Base-by-base conservation (phyloP, 192 early-diverging fungal species). In the Coemansia erecta region DNA sequence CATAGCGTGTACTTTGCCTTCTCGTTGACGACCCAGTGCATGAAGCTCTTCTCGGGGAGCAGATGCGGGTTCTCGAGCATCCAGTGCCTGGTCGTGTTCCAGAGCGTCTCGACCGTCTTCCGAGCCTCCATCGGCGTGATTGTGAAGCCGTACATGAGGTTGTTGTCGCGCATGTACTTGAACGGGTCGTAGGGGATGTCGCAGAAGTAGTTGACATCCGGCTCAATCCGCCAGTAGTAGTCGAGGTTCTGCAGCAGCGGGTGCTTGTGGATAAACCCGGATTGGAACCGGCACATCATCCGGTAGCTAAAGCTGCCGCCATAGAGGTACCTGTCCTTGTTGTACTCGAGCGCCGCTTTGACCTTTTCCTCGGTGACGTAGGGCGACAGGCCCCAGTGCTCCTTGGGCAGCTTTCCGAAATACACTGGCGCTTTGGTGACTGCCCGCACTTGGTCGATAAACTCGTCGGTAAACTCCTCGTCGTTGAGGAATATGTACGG, bases 401-500 rank as follows among this genome's bases (percentile, higher is more conserved):
- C 77, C 15, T 55, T 19, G 1, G 82, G 80, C 31, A 93, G 68
- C 37, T 81, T 64, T 7, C 88, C 89, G 84, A 86, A 88, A 19
- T 84, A 66, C 26, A 85, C 81, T 6, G 81, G 61, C 5, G 83
- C 83, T 12, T 64, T 81, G n/a, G 85, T 84, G 15, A 86, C 60
- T 0, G 64, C 75, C 13, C 72, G 70, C 40, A 85, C 73, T 12
- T 68, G 63, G 14, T 50, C 42, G 23, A 59, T 82, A 58, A 91
- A 89, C 35, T 85, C 72, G 4, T 81, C 72, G 1, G 83, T 76
- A 53, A 90, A 90, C n/a, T 78, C 73, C 26, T 72, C 83, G 51
- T 89, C 84, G 78, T 88, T 90, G 43, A 91, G 63, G 42, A 90
- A 84, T 23, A 91, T 74, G 64, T 85, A 91, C 0, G 88, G 88